A percentile compares a stretch with the other conserved stretches of the same genome.
These are phyloP conservation scores for Mycena polygramma DNA, from an alignment of 768 basidiomycete genomes.

Conservation along the genomic window DNA sequence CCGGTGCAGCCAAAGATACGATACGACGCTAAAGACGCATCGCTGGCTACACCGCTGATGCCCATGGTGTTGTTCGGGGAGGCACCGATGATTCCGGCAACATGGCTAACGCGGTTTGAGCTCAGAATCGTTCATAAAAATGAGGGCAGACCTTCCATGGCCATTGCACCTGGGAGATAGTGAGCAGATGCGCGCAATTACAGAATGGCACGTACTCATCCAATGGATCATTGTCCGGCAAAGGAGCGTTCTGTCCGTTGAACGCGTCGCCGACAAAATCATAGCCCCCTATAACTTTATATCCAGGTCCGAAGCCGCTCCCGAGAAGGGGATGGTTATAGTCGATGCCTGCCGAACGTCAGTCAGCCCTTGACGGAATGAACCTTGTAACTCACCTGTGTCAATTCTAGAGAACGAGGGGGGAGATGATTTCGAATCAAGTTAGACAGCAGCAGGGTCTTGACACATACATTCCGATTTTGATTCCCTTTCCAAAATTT, in stretches of 20 bases:
- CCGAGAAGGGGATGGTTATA: slow-evolving; percentile 49
- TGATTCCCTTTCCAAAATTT: slow-evolving; percentile 59
- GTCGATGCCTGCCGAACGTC: slow-evolving; percentile 44
- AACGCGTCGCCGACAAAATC: slow-evolving; percentile 59
- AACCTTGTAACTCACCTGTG: slow-evolving; percentile 44
- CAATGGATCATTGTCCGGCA: slow-evolving; percentile 52
- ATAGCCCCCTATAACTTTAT: slow-evolving; percentile 55
- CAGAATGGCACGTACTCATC: slow-evolving; percentile 42
- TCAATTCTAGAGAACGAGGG: slow-evolving; percentile 31
- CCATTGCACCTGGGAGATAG: slow-evolving; percentile 37
- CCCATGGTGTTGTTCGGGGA: slow-evolving; percentile 58
- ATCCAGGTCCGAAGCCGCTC: slow-evolving; percentile 53
- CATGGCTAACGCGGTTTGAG: slow-evolving; percentile 44
- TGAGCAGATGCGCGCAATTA: slow-evolving; percentile 2
- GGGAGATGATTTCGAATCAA: not conserved
- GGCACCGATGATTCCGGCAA: slow-evolving; percentile 59
- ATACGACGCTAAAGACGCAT: slow-evolving; percentile 56
- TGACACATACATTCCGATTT: slow-evolving; percentile 57
- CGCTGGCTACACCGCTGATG: slow-evolving; percentile 65
- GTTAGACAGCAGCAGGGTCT: not conserved
- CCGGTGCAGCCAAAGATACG: slow-evolving; percentile 63
- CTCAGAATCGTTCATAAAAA: not conserved
- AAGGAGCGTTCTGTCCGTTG: slow-evolving; percentile 49
- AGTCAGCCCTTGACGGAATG: not conserved
- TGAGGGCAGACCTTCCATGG: slow-evolving; percentile 52